phyloP scores from a whole-genome alignment of 345 rosid genomes.

The Kernera saxatilis region DNA sequence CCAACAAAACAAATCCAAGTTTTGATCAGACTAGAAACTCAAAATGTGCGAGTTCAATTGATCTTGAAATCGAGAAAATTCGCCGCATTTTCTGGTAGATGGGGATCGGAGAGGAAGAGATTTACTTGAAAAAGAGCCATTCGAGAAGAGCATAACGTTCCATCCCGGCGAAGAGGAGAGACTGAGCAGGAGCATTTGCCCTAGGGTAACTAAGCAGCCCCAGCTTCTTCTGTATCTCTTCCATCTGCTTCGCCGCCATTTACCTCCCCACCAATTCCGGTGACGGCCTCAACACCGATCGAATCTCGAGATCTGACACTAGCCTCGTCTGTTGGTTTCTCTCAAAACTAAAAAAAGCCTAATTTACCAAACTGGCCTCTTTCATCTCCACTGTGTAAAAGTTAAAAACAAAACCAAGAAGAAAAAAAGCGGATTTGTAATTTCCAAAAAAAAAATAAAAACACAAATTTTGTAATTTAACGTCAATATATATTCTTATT shows the following conservation, averaged over 20 bases:
- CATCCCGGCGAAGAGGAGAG: conserved; percentile 98
- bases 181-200: conserved; percentile 92
- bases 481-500: too few species aligned
- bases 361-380: conserved; percentile 4
- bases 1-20: background rate
- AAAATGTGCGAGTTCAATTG: background rate
- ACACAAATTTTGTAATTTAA: too few species aligned
- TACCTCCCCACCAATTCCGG: background rate
- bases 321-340: background rate
- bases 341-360: background rate
- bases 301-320: conserved; percentile 25
- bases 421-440: background rate
- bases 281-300: conserved; percentile 12
- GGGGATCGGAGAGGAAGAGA: background rate
- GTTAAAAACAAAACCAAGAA: too few species aligned
- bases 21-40: background rate
- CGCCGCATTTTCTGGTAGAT: background rate
- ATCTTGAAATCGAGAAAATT: background rate
- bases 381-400: background rate
- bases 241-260: conserved; percentile 96
- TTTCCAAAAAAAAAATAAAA: too few species aligned
- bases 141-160: conserved; percentile 97
- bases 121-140: conserved; percentile 79
- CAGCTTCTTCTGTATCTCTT: conserved; percentile 80
- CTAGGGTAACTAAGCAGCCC: conserved; percentile 59